A percentile compares a stretch with the other conserved stretches of the same genome.
Conservation (phyloP, 192 early-diverging fungal species). For the Ambispora gerdemannii region DNA sequence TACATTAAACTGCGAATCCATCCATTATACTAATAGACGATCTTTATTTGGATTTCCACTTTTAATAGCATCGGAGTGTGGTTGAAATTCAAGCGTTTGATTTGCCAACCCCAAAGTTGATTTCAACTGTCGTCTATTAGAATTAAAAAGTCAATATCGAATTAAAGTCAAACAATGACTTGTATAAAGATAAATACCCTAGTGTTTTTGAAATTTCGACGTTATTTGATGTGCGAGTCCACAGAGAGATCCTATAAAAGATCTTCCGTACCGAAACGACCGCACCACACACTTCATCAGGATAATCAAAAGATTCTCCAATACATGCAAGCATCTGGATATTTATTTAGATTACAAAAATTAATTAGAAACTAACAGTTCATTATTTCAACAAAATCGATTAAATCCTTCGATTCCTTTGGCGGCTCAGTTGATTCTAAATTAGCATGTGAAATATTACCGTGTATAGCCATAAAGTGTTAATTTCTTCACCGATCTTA, state of each 20-base stretch:
- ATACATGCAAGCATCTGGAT: conserved; percentile 81
- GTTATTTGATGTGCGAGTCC: conserved; percentile 67
- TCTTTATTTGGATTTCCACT: conserved; percentile 7
- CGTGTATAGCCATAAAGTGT: conserved; percentile 83
- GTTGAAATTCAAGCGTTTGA: conserved; percentile 52
- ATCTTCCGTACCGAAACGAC: conserved; percentile 83
- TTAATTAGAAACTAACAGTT: background rate
- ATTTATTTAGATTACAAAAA: conserved; percentile 7
- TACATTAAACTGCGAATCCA: background rate
- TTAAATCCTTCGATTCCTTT: conserved; percentile 10
- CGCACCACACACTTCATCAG: conserved; percentile 81
- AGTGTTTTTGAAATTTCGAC: conserved; percentile 45
- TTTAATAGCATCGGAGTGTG: conserved; percentile 51
- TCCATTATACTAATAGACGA: conserved; percentile 1
- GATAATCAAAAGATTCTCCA: conserved; percentile 78
- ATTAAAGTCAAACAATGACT: background rate
- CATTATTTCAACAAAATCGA: background rate
- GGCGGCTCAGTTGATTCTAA: too few species aligned
- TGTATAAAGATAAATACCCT: conserved; percentile 46
- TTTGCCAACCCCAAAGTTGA: conserved; percentile 42
- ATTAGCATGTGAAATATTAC: too few species aligned
- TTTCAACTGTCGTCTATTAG: conserved; percentile 57
- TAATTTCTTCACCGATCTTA: conserved; percentile 70
- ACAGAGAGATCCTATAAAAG: conserved; percentile 81
- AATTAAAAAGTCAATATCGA: background rate